phyloP scores from a whole-genome alignment of 371 early-diverging fungal genomes.

The Zancudomyces culisetae region DNA sequence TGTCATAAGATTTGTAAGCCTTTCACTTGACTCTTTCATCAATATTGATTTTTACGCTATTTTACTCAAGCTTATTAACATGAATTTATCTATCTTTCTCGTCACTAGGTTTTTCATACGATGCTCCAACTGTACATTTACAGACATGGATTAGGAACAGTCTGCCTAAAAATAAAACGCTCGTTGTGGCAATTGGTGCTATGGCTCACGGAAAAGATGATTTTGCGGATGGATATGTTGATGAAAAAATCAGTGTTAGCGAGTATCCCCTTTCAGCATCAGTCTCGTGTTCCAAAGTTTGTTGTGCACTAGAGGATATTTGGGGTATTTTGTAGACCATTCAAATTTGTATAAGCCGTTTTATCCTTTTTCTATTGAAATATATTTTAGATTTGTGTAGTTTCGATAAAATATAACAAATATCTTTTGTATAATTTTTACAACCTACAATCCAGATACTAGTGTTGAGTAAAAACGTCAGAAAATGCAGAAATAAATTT shows the following conservation, averaged over 20 bases:
- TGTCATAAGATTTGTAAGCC: conserved; percentile 39
- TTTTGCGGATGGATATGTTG: conserved; percentile 84
- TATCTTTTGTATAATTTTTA: no score
- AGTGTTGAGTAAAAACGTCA: no score
- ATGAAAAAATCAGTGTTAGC: conserved; percentile 86
- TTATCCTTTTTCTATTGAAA: neutral
- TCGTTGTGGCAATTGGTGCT: conserved; percentile 86
- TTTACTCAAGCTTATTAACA: neutral
- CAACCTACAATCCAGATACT: no score
- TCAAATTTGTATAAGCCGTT: no score
- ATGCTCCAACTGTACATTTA: conserved; percentile 70
- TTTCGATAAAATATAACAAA: no score
- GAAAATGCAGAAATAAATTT: no score
- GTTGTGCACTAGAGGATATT: conserved; percentile 65
- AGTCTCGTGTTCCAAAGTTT: conserved; percentile 82
- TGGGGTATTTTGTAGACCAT: conserved; percentile 69
- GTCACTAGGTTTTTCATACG: conserved; percentile 48
- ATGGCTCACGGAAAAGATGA: conserved; percentile 92
- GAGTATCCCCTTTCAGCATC: conserved; percentile 91
- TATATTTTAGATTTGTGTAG: no score
- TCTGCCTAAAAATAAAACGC: conserved; percentile 53
- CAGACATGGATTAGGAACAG: conserved; percentile 51
- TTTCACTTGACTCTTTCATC: neutral
- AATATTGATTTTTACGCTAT: neutral
- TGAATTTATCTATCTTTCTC: neutral